Conservation (phyloP, 441 rosid species). For the Euphorbia schlechtendalii region DNA sequence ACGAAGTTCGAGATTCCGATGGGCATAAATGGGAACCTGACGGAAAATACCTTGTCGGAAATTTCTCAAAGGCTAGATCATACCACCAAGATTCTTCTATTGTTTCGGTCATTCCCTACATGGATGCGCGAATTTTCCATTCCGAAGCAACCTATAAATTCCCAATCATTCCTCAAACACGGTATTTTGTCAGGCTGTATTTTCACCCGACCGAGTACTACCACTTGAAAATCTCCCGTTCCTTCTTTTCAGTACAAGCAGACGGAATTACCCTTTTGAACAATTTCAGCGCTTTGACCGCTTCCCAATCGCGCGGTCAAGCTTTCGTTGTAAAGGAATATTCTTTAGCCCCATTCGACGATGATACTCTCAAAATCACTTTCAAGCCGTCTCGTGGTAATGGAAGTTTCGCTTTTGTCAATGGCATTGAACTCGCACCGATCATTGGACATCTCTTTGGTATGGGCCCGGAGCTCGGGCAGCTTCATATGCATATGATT, state of each 20-base stretch:
- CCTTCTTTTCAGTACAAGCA: constrained; percentile 47
- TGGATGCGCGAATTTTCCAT: constrained; percentile 55
- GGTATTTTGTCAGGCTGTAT: constrained; percentile 41
- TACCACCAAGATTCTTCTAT: constrained; percentile 51
- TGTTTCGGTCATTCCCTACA: constrained; percentile 43
- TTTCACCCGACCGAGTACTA: constrained; percentile 52
- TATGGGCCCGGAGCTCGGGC: constrained; percentile 39
- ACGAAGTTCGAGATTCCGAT: constrained; percentile 34
- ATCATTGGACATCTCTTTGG: constrained; percentile 43
- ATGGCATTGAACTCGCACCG: constrained; percentile 58
- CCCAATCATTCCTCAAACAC: constrained; percentile 27
- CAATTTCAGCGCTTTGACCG: constrained; percentile 57
- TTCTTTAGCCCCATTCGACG: constrained; percentile 31
- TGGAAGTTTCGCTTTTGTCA: constrained; percentile 47
- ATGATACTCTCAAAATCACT: constrained; percentile 30
- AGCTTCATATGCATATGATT: constrained; percentile 26
- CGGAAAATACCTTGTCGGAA: constrained; percentile 28
- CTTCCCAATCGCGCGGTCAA: constrained; percentile 52
- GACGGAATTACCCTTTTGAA: constrained; percentile 36
- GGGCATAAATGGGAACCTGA: constrained; percentile 51
- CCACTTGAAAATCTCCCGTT: constrained; percentile 31
- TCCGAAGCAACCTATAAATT: constrained; percentile 40
- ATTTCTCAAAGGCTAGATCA: constrained; percentile 24
- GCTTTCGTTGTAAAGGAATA: constrained; percentile 53
- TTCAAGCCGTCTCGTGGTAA: constrained; percentile 38